phyloP scores from a whole-genome alignment of 352 stramenopile species.

The Pseudoperonospora humuli region DNA sequence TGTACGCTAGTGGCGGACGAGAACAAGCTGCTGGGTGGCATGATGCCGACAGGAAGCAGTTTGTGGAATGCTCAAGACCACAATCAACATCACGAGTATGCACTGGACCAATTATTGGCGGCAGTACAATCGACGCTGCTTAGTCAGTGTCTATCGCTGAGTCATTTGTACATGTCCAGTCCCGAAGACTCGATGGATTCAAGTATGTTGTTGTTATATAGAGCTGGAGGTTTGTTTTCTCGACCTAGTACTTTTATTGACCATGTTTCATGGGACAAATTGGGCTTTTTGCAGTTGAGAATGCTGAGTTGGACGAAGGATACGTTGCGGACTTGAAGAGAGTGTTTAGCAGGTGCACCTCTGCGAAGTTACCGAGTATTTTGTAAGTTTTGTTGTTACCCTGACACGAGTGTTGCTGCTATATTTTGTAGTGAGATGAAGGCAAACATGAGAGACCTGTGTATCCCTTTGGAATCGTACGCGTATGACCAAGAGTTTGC shows the following conservation, averaged over 20 bases:
- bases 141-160: conserved; percentile 59
- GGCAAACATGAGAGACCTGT: conserved; percentile 71
- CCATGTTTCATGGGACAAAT: neutral
- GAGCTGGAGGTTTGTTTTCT: neutral
- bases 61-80: conserved; percentile 28
- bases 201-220: conserved; percentile 17
- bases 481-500: conserved; percentile 76
- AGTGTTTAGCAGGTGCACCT: conserved; percentile 27
- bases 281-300: conserved; percentile 18
- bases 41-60: conserved; percentile 33
- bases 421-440: conserved; percentile 68
- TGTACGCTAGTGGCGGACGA: conserved; percentile 57
- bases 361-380: neutral
- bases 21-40: conserved; percentile 52
- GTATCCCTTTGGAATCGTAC: conserved; percentile 77
- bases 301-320: conserved; percentile 54
- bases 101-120: conserved; percentile 55
- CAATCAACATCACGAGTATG: conserved; percentile 39
- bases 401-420: conserved; percentile 1
- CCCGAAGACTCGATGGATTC: conserved; percentile 58
- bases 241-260: neutral
- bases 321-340: conserved; percentile 61
- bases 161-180: conserved; percentile 70
- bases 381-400: neutral
- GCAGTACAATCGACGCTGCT: conserved; percentile 62